Evolutionary conservation across 139 green algal species (phyloP).

Genomic region (Spirogloea muscicola): DNA sequence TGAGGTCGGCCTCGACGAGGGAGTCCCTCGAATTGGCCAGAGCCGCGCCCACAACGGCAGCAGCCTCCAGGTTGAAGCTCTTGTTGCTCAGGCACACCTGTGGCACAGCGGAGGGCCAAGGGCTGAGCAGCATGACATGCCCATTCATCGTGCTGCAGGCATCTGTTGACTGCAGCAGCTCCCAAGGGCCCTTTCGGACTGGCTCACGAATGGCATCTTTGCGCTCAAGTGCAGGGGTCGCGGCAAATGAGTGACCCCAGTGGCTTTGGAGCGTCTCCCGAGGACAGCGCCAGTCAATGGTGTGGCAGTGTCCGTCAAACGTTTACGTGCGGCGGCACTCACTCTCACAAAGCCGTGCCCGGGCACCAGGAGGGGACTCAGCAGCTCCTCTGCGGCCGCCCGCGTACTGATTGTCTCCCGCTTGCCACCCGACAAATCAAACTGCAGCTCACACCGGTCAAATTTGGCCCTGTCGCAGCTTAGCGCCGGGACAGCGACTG

Average conservation of each 20-base stretch:
- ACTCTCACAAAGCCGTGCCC: slow-evolving; percentile 13
- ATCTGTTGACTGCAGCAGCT: no score
- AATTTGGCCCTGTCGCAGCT: no score
- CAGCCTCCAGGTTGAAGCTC: slow-evolving; percentile 5
- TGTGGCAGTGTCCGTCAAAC: neutral
- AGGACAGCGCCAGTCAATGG: neutral
- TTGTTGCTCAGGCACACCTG: slow-evolving; percentile 26
- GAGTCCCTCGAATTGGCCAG: neutral
- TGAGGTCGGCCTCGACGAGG: slow-evolving; percentile 20
- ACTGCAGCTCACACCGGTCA: slow-evolving; percentile 9
- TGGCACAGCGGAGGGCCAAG: neutral
- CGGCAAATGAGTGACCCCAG: neutral
- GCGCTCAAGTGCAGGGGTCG: neutral
- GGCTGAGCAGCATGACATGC: neutral
- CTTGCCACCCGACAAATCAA: slow-evolving; percentile 73
- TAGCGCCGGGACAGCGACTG: neutral
- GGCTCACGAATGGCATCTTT: neutral
- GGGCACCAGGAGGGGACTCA: slow-evolving; percentile 65
- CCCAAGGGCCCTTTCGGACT: neutral
- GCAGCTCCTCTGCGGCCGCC: slow-evolving; percentile 61
- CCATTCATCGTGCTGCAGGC: no score
- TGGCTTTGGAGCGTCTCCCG: no score
- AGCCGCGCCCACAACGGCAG: slow-evolving; percentile 5
- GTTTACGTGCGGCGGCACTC: neutral
- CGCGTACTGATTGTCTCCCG: slow-evolving; percentile 82